These are phyloP conservation scores for Bipolaris gigantea DNA, from an alignment of 2,329 filamentous ascomycete species.

Conservation along the genomic window DNA sequence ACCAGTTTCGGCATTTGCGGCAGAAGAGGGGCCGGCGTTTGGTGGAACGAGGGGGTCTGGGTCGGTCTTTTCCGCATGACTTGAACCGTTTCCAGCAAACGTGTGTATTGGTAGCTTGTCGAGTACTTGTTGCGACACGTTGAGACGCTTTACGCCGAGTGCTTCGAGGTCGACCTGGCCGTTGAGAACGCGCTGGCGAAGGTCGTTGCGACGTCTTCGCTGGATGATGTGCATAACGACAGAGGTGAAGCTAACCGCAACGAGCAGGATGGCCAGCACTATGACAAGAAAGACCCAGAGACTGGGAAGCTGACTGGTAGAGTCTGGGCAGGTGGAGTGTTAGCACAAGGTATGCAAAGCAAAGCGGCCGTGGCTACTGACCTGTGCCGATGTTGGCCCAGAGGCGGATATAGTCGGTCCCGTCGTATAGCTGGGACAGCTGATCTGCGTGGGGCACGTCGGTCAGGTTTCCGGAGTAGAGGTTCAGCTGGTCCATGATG, in stretches of 20 bases:
- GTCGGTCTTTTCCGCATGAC: constrained; percentile 22
- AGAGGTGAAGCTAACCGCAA: constrained; percentile 68
- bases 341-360: constrained; percentile 4
- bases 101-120: constrained; percentile 76
- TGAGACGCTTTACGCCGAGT: constrained; percentile 80
- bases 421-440: constrained; percentile 44
- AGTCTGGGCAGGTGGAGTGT: constrained; percentile 11
- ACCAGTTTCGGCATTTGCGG: constrained; percentile 20
- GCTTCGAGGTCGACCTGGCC: constrained; percentile 87
- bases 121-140: constrained; percentile 71
- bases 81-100: constrained; percentile 54
- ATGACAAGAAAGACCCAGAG: constrained; percentile 78
- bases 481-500: constrained; percentile 71
- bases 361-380: constrained; percentile 21
- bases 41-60: constrained; percentile 14
- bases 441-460: constrained; percentile 45
- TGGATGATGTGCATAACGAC: constrained; percentile 77
- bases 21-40: constrained; percentile 12
- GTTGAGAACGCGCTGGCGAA: constrained; percentile 70
- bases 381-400: constrained; percentile 54
- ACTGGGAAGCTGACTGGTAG: constrained; percentile 65
- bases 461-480: constrained; percentile 77
- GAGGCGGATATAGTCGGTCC: constrained; percentile 54
- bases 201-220: constrained; percentile 65
- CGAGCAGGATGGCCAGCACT: constrained; percentile 70